Conservation (phyloP, 73 alveolate species). For the Tetrahymena thermophila region DNA sequence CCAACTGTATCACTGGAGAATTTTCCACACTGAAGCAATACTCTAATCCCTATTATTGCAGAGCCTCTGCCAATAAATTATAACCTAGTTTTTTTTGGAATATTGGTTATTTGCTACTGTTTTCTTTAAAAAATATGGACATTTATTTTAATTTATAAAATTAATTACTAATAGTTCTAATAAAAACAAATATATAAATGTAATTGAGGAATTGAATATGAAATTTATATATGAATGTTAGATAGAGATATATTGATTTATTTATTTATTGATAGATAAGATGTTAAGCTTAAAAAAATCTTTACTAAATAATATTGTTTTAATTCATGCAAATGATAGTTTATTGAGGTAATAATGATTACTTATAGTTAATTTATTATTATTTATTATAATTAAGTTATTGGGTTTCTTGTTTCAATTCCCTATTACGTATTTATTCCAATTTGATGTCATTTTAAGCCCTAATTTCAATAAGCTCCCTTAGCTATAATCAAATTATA, state of each 20-base stretch:
- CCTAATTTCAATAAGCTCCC: neutral
- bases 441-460: neutral
- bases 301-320: too few species aligned
- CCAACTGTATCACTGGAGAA: slow-evolving; percentile 75
- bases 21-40: slow-evolving; percentile 70
- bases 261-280: neutral
- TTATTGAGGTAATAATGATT: neutral
- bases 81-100: neutral
- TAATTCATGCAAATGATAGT: too few species aligned
- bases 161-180: neutral
- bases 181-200: neutral
- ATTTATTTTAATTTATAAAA: neutral
- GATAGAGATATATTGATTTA: too few species aligned
- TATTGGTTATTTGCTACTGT: neutral
- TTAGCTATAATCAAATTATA: too few species aligned
- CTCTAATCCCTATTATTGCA: neutral
- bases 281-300: too few species aligned
- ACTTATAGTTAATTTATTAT: too few species aligned
- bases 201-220: neutral
- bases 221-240: neutral
- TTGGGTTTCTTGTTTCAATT: too few species aligned
- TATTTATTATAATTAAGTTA: too few species aligned
- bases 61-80: slow-evolving; percentile 21
- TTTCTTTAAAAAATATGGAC: neutral
- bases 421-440: neutral